Conservation (phyloP, 208 protist species). For the Paratrypanosoma confusum region DNA sequence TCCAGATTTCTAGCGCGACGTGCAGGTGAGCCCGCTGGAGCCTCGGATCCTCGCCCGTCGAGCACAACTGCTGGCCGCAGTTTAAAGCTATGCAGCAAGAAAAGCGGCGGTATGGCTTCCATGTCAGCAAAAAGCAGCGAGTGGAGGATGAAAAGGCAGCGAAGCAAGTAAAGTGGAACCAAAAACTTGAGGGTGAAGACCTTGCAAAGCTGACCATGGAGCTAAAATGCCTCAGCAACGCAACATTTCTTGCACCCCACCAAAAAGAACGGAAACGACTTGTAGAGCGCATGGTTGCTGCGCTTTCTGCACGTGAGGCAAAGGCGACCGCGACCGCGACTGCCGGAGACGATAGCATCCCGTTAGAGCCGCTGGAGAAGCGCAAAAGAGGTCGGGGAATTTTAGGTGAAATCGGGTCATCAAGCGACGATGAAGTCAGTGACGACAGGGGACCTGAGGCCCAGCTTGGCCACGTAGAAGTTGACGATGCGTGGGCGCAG, state of each 20-base stretch:
- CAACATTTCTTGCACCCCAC: slow-evolving; percentile 49
- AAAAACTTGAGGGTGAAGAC: slow-evolving; percentile 35
- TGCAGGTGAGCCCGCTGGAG: too few species aligned
- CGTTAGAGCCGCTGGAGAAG: neutral
- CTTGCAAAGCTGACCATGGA: slow-evolving; percentile 36
- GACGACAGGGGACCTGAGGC: slow-evolving; percentile 1
- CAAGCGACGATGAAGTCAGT: slow-evolving; percentile 3
- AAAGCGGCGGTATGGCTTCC: slow-evolving; percentile 36
- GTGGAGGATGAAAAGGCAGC: slow-evolving; percentile 25
- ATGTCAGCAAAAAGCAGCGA: slow-evolving; percentile 31
- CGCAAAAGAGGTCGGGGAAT: neutral
- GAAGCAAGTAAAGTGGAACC: slow-evolving; percentile 38
- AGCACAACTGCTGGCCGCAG: too few species aligned
- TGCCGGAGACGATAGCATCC: neutral
- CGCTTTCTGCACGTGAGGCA: too few species aligned
- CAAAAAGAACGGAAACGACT: slow-evolving; percentile 60
- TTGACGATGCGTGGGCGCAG: neutral
- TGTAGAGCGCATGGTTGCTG: slow-evolving; percentile 36
- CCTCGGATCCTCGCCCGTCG: too few species aligned
- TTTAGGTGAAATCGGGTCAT: slow-evolving; percentile 4
- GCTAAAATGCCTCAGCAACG: slow-evolving; percentile 31
- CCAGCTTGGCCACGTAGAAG: neutral
- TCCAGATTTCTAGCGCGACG: too few species aligned
- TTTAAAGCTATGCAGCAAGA: too few species aligned
- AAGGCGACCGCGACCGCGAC: too few species aligned